Evolutionary conservation across 768 basidiomycete genomes (phyloP), one percentile per base, ranked within the genome.

Genomic region (Tulasnella sp.): DNA sequence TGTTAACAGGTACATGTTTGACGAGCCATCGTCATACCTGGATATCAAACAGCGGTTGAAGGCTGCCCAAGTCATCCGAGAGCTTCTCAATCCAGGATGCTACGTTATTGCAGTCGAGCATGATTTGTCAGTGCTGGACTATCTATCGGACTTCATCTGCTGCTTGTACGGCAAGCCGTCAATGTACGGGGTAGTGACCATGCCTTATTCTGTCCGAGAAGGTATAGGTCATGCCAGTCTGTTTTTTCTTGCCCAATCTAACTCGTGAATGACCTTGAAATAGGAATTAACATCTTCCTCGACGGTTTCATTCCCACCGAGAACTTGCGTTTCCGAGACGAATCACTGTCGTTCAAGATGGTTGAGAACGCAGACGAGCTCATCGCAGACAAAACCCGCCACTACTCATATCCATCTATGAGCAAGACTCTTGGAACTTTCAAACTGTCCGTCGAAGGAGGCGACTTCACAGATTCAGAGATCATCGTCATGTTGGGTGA

Each of bases 401-500:
- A 87, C 68, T 93, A 93, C 73, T 77, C 80, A 7, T 99, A 98
- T 75, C 96, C 96, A 0, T 65, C 85, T 29, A 97, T 99, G 96
- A 87, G 87, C 63, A 99, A 99, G 75, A 98, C 96, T 0, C 80
- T 97, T 51, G 96, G 96, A 29, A 70, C 69, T 63, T 99, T 99
- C 83, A 97, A 99, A 73, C 81, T 99, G 49, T 90, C 91, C 51
- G 89, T 99, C 55, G 81, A 94, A 66, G 74, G 72, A 0, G 96
- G 96, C 24, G 80, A 80, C 31, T 99, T 98, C 74, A 93, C 94
- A n/a, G 93, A 98, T 69, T 97, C 93, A 1, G 96, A 99, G 71
- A 99, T 99, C 70, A 91, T 99, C 66, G 96, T 99, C 70, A 89
- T 99, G 85, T 76, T 99, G 31, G 96, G 96, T 62, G 96, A 99